These are phyloP conservation scores for Torulaspora gathmanii DNA, from an alignment of 805 yeast species.

Conservation along the genomic window DNA sequence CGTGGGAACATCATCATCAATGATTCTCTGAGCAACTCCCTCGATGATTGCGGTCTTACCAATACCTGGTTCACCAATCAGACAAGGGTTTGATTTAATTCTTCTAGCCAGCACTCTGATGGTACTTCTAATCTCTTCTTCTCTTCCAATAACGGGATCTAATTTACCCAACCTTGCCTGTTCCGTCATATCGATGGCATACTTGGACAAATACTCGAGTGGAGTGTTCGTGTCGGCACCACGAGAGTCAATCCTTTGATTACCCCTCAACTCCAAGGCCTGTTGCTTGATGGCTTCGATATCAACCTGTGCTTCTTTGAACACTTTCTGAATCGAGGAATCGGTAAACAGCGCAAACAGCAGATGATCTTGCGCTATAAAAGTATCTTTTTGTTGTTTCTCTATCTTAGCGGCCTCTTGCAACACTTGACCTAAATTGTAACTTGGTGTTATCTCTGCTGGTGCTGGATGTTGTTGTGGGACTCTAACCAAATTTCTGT, in stretches of 20 bases:
- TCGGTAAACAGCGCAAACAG: constrained; percentile 83
- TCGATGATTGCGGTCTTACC: constrained; percentile 98
- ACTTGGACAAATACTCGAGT: constrained; percentile 79
- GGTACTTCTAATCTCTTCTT: constrained; percentile 94
- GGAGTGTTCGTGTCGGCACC: constrained; percentile 86
- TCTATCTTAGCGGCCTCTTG: constrained; percentile 72
- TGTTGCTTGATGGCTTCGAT: constrained; percentile 71
- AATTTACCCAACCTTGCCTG: constrained; percentile 90
- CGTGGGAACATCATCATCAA: constrained; percentile 91
- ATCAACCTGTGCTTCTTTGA: constrained; percentile 68
- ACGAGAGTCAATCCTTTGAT: constrained; percentile 85
- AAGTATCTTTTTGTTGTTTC: constrained; percentile 83
- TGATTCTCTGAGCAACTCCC: constrained; percentile 96
- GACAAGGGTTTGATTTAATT: constrained; percentile 92
- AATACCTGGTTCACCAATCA: constrained; percentile 99
- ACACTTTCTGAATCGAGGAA: constrained; percentile 57
- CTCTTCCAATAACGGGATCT: constrained; percentile 98
- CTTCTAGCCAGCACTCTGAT: constrained; percentile 95
- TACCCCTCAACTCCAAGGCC: constrained; percentile 78
- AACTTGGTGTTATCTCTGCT: constrained; percentile 66
- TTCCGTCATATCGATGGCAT: constrained; percentile 91
- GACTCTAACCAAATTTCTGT: constrained; percentile 72
- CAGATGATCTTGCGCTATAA: constrained; percentile 91
- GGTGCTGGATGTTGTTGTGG: constrained; percentile 93
- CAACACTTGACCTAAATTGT: constrained; percentile 70